Evolutionary conservation across 306 rosid genomes (phyloP).

Genomic region (Cicer chorassanicum): DNA sequence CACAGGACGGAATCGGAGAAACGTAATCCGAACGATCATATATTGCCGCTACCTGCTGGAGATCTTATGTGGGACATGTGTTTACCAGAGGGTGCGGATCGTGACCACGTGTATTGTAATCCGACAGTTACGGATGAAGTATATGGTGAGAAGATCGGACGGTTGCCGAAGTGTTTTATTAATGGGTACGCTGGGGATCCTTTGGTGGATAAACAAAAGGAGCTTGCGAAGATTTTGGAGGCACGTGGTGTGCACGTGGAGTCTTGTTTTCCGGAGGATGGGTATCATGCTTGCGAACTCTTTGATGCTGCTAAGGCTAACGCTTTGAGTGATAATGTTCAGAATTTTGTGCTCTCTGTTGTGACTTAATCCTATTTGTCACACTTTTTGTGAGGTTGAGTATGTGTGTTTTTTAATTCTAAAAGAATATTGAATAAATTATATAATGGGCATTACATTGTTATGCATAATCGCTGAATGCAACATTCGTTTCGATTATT

Average conservation of each 20-base stretch:
- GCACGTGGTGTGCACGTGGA: slow-evolving; percentile 63
- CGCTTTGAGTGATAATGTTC: slow-evolving; percentile 25
- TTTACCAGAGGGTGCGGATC: slow-evolving; percentile 63
- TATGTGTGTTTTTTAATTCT: not conserved
- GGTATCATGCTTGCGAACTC: slow-evolving; percentile 71
- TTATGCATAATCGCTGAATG: too few relatives aligned
- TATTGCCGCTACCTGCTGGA: slow-evolving; percentile 56
- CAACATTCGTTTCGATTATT: too few relatives aligned
- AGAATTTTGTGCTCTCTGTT: slow-evolving; percentile 43
- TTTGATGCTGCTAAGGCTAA: slow-evolving; percentile 53
- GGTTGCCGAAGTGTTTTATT: slow-evolving; percentile 57
- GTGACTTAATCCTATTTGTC: slow-evolving; percentile 33
- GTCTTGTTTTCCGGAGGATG: slow-evolving; percentile 48
- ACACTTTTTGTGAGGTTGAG: not conserved
- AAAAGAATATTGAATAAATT: not conserved
- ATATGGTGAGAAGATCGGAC: slow-evolving; percentile 53
- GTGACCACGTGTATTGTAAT: slow-evolving; percentile 71
- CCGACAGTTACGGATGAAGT: slow-evolving; percentile 39
- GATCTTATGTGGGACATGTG: slow-evolving; percentile 71
- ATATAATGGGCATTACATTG: not conserved
- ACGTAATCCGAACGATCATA: slow-evolving; percentile 49
- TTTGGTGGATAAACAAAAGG: slow-evolving; percentile 63
- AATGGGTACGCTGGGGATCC: slow-evolving; percentile 75
- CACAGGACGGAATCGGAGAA: slow-evolving; percentile 60
- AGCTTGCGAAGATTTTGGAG: slow-evolving; percentile 51